These are phyloP conservation scores for Mycena kentingensis DNA, from an alignment of 768 basidiomycete species.

Conservation along the genomic window DNA sequence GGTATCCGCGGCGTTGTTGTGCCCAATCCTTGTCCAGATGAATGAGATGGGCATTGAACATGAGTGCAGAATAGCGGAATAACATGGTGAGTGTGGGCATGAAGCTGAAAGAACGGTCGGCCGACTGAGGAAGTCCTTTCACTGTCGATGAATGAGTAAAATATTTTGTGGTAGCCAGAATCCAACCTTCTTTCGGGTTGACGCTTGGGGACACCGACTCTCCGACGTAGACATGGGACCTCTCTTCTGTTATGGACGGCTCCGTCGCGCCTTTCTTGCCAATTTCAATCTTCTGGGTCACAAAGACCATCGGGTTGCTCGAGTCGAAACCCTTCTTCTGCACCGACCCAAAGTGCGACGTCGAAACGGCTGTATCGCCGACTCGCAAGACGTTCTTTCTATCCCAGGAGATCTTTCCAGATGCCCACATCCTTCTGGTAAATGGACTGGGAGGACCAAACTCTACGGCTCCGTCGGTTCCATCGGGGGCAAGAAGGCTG, in stretches of 20 bases:
- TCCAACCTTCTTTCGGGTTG: conserved; percentile 41
- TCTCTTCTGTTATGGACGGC: conserved; percentile 60
- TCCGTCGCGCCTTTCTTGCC: conserved; percentile 43
- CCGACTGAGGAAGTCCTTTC: conserved; percentile 45
- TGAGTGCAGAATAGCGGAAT: conserved; percentile 85
- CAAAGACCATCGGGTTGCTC: conserved; percentile 71
- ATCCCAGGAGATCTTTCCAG: conserved; percentile 69
- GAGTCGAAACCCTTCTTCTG: conserved; percentile 68
- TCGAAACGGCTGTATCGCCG: conserved; percentile 53
- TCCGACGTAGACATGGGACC: conserved; percentile 67
- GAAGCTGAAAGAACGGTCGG: conserved; percentile 66
- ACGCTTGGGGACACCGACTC: conserved; percentile 32
- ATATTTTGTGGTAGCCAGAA: neutral
- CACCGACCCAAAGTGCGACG: conserved; percentile 50
- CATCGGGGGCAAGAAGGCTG: conserved; percentile 57
- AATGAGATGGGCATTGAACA: conserved; percentile 84
- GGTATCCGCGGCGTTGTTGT: conserved; percentile 66
- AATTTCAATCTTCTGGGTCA: conserved; percentile 63
- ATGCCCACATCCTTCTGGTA: conserved; percentile 81
- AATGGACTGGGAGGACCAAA: conserved; percentile 76
- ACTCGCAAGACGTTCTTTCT: conserved; percentile 46
- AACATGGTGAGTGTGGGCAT: conserved; percentile 69
- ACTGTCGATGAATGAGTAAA: conserved; percentile 39
- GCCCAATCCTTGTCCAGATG: conserved; percentile 81
- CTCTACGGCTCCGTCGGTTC: conserved; percentile 59